Evolutionary conservation across 148 eudicot genomes (phyloP), one percentile per base, ranked within the genome.

Genomic region (Chenopodium quinoa): DNA sequence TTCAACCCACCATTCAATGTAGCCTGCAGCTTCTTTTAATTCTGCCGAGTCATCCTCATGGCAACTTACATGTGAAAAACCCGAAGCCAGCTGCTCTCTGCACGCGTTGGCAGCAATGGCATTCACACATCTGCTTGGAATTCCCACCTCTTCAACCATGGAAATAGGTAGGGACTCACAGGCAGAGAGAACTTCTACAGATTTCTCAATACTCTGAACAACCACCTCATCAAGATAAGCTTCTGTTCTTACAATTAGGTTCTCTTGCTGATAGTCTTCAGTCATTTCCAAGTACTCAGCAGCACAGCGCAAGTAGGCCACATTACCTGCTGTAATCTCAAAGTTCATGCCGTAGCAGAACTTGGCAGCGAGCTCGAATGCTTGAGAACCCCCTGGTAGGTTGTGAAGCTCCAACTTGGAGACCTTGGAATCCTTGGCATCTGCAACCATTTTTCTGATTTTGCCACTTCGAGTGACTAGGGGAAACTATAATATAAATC

Each of bases 201-300:
- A 85, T 75, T 89, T 89, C 72, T 90, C 91, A n/a, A 92, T 86
- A 84, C 89, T 90, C 31, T 79, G 82, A 29, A 77, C 50, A 62
- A 89, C 91, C 10, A 88, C 82, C 82, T 87, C 89, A 19, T 88
- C 79, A 31, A 93, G 79, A 84, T 89, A 93, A 63, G 90, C 82
- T 75, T 90, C 93, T 0, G 91, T 88, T 32, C 91, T 88, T 44
- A 84, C 50, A 0, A 90, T 84, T 22, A 93, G 92, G 78, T 93
- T 93, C 31, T 84, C 91, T 52, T 91, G 90, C 8, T 84, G 85
- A 31, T 89, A 88, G 2, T 90, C 90, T 14, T 91, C 93, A 0
- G 90, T 86, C 97, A 93, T 93, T 78, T 91, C 93, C 64, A 93
- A 75, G 86, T 78, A 90, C 73, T 91, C 87, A 1, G 93, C 92